Conservation (phyloP, 2,329 filamentous ascomycete genomes). For the Cytospora piceicola region DNA sequence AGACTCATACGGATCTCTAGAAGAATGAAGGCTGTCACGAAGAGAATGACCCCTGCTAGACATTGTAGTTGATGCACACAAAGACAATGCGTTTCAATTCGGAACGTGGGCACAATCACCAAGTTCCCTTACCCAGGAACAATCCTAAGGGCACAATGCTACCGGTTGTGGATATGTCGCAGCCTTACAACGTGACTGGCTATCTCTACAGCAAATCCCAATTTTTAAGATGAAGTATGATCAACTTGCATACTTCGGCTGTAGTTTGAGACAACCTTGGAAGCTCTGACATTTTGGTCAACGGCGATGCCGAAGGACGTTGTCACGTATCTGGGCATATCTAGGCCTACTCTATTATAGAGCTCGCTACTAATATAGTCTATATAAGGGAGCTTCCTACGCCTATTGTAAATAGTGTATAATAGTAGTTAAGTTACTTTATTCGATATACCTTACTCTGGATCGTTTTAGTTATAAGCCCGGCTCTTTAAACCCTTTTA, state of each 20-base stretch:
- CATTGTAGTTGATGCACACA: constrained; percentile 25
- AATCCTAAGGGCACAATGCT: constrained; percentile 21
- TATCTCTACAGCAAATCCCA: not conserved
- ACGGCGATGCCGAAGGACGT: not conserved
- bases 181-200: not conserved
- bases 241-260: not conserved
- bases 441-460: too few relatives aligned
- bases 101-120: not conserved
- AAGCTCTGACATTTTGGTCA: not conserved
- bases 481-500: too few relatives aligned
- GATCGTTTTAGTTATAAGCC: too few relatives aligned
- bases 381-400: too few relatives aligned
- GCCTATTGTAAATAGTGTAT: too few relatives aligned
- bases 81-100: constrained; percentile 12
- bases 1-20: constrained; percentile 2
- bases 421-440: too few relatives aligned
- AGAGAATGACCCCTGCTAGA: constrained; percentile 7
- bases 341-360: too few relatives aligned
- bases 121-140: not conserved
- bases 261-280: not conserved
- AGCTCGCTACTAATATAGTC: too few relatives aligned
- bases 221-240: not conserved
- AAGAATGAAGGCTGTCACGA: not conserved
- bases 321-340: too few relatives aligned
- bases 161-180: not conserved